These are phyloP conservation scores for Globisporangium recalcitrans DNA, from an alignment of 352 stramenopile genomes.

Conservation along the genomic window DNA sequence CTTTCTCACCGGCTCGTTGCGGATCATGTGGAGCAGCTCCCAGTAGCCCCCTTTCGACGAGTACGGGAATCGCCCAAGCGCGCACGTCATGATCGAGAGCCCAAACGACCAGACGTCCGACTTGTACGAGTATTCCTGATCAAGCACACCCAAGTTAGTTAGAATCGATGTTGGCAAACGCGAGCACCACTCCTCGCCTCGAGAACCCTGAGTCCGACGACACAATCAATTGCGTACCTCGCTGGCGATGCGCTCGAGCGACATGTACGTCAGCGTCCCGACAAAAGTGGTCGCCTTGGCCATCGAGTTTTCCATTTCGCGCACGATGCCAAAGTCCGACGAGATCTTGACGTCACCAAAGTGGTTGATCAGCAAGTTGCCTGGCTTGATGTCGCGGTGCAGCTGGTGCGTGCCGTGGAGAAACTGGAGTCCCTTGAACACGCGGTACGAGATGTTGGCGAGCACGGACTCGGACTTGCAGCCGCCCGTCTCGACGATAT, in stretches of 20 bases:
- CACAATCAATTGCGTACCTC: too few relatives aligned
- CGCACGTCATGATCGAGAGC: constrained; percentile 87
- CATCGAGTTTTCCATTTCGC: constrained; percentile 83
- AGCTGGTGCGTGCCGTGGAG: constrained; percentile 88
- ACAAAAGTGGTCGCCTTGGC: constrained; percentile 89
- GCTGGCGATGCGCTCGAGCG: constrained; percentile 89
- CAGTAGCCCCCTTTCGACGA: constrained; percentile 85
- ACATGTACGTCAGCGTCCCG: constrained; percentile 92
- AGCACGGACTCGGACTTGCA: constrained; percentile 86
- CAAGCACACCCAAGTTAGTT: neutral
- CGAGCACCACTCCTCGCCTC: too few relatives aligned
- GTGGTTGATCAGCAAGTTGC: constrained; percentile 93
- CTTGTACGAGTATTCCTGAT: constrained; percentile 81
- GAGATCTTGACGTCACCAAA: constrained; percentile 88
- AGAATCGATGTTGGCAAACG: too few relatives aligned
- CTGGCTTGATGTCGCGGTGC: constrained; percentile 93
- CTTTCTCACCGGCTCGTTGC: constrained; percentile 62
- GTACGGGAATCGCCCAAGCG: constrained; percentile 86
- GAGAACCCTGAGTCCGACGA: too few relatives aligned
- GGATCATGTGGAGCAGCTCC: constrained; percentile 87
- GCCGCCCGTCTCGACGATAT: constrained; percentile 88
- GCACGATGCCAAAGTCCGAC: constrained; percentile 81
- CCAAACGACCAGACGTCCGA: constrained; percentile 86
- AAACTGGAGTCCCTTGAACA: constrained; percentile 85
- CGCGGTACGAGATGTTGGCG: constrained; percentile 83